Conservation (phyloP, 352 stramenopile genomes). For the Pseudoperonospora humuli region DNA sequence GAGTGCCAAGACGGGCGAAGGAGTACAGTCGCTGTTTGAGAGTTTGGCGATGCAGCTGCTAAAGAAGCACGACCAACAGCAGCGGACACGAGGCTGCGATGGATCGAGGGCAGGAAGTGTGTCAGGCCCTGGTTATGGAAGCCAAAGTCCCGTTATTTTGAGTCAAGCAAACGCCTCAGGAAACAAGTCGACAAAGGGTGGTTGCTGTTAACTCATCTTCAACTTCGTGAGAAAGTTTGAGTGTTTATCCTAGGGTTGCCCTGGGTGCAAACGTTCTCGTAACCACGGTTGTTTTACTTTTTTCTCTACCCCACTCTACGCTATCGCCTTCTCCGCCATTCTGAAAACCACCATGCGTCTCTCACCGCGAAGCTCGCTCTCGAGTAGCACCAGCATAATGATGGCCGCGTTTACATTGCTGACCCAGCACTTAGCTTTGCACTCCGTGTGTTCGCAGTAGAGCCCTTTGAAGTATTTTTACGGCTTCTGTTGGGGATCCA, state of each 20-base stretch:
- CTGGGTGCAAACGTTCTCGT: no score
- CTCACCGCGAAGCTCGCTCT: no score
- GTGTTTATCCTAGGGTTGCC: neutral
- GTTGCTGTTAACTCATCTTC: conserved; percentile 30
- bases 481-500: no score
- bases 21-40: conserved; percentile 70
- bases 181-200: conserved; percentile 24
- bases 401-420: no score
- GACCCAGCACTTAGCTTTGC: no score
- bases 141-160: conserved; percentile 31
- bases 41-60: conserved; percentile 59
- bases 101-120: conserved; percentile 27
- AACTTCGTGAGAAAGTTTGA: neutral
- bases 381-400: no score
- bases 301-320: no score
- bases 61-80: conserved; percentile 69
- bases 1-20: conserved; percentile 75
- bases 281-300: no score
- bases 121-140: conserved; percentile 20
- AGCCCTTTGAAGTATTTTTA: no score
- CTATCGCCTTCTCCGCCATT: no score
- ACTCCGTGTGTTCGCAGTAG: no score
- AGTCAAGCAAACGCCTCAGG: conserved; percentile 17
- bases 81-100: conserved; percentile 38
- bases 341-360: no score